Evolutionary conservation across 192 early-diverging fungal species (phyloP).

Genomic region (Linderina pennispora): DNA sequence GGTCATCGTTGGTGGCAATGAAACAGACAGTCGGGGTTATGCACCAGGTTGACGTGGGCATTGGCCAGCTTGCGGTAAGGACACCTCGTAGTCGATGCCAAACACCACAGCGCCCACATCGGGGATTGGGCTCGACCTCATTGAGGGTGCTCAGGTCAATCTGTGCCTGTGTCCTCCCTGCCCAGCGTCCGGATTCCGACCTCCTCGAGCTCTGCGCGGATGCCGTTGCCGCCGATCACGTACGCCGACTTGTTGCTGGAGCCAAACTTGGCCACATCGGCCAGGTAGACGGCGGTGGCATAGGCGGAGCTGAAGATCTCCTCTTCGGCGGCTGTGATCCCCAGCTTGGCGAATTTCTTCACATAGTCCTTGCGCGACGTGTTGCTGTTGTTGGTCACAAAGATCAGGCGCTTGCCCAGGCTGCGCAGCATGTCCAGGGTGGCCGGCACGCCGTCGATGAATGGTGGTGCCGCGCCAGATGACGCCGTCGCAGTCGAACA

Average conservation of each 20-base stretch:
- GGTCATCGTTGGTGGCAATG: conserved; percentile 90
- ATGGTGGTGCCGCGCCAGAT: conserved; percentile 78
- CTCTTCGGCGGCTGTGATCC: conserved; percentile 70
- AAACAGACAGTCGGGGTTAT: conserved; percentile 69
- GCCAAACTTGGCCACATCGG: conserved; percentile 77
- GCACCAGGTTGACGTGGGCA: conserved; percentile 77
- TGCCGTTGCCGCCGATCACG: conserved; percentile 84
- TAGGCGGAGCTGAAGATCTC: conserved; percentile 93
- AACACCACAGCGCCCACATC: conserved; percentile 86
- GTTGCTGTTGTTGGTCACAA: conserved; percentile 97
- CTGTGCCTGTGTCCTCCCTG: conserved; percentile 46
- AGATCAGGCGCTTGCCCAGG: conserved; percentile 84
- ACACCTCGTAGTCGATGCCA: conserved; percentile 89
- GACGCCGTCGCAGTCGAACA: conserved; percentile 99
- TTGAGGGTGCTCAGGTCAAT: conserved; percentile 49
- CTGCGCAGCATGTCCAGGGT: conserved; percentile 66
- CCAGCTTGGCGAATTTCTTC: conserved; percentile 75
- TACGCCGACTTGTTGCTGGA: conserved; percentile 85
- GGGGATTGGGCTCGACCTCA: conserved; percentile 54
- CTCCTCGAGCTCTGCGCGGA: conserved; percentile 75
- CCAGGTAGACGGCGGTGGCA: conserved; percentile 89
- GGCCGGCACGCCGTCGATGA: conserved; percentile 61
- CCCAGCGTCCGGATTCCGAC: conserved; percentile 67
- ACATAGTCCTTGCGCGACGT: conserved; percentile 77
- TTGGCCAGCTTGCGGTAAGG: conserved; percentile 90